Conservation (phyloP, 2,329 filamentous ascomycete genomes). For the Stagonosporopsis rhizophila region DNA sequence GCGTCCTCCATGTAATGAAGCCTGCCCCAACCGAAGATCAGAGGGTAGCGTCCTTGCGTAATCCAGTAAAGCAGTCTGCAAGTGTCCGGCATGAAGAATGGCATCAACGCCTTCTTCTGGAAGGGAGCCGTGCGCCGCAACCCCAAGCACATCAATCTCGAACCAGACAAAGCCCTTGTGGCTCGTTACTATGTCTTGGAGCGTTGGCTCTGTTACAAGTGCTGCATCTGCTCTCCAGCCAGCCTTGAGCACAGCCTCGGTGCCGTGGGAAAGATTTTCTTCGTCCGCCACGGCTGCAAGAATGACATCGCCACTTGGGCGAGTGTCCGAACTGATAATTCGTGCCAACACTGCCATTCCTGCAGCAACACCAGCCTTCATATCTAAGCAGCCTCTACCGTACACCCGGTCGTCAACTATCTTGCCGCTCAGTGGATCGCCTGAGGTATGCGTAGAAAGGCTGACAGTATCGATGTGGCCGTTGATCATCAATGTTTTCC, state of each 20-base stretch:
- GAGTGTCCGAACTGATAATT: slow-evolving; percentile 33
- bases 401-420: slow-evolving; percentile 18
- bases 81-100: slow-evolving; percentile 51
- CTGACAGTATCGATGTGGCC: slow-evolving; percentile 63
- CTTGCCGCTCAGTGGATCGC: slow-evolving; percentile 55
- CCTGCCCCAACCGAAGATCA: slow-evolving; percentile 38
- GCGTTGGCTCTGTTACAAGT: slow-evolving; percentile 59
- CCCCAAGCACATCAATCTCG: slow-evolving; percentile 52
- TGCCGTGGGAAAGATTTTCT: slow-evolving; percentile 60
- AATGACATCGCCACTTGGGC: slow-evolving; percentile 59
- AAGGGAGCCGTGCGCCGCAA: slow-evolving; percentile 54
- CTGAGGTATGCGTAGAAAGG: slow-evolving; percentile 53
- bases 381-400: slow-evolving; percentile 59
- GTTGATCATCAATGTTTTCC: slow-evolving; percentile 61
- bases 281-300: slow-evolving; percentile 63
- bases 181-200: slow-evolving; percentile 51
- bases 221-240: slow-evolving; percentile 63
- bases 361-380: slow-evolving; percentile 62
- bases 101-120: slow-evolving; percentile 56
- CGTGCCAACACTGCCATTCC: slow-evolving; percentile 51
- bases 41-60: slow-evolving; percentile 51
- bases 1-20: slow-evolving; percentile 57
- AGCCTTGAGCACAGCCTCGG: slow-evolving; percentile 57
- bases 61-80: slow-evolving; percentile 56
- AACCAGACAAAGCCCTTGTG: slow-evolving; percentile 62